phyloP scores from a whole-genome alignment of 805 yeast genomes.

The Ogataea zsoltii region DNA sequence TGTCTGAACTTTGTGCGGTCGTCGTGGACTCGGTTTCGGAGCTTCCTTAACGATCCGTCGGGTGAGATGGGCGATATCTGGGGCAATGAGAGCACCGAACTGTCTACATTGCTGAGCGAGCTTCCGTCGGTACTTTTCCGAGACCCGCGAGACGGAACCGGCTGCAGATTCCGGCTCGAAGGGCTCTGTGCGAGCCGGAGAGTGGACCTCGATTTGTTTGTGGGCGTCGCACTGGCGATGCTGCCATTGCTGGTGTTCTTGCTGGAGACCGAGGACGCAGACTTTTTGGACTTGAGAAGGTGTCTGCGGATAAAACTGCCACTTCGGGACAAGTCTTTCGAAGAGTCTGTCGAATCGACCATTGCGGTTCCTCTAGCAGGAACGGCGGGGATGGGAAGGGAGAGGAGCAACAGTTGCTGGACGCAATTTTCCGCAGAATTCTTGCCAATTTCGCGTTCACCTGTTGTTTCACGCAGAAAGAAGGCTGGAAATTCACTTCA shows the following conservation, averaged over 20 bases:
- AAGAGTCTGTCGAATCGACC: slow-evolving; percentile 8
- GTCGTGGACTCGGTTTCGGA: slow-evolving; percentile 5
- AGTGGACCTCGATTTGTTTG: slow-evolving; percentile 4
- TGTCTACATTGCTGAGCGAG: not conserved
- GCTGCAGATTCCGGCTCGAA: not conserved
- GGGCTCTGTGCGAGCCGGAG: slow-evolving; percentile 5
- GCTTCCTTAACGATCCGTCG: slow-evolving; percentile 7
- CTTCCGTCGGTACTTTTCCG: not conserved
- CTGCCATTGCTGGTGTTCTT: slow-evolving; percentile 5
- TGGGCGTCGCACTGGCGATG: slow-evolving; percentile 2
- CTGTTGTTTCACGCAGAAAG: too few species aligned
- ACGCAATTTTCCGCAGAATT: too few species aligned
- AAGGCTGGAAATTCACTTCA: too few species aligned
- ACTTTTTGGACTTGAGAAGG: slow-evolving; percentile 12
- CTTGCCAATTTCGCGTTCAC: too few species aligned
- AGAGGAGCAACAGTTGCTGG: too few species aligned
- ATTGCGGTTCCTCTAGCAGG: slow-evolving; percentile 1
- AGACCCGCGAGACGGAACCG: not conserved
- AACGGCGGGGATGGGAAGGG: not conserved
- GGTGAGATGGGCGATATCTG: slow-evolving; percentile 11
- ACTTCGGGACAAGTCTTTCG: slow-evolving; percentile 9
- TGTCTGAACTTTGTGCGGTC: slow-evolving; percentile 4
- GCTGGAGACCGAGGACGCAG: slow-evolving; percentile 14
- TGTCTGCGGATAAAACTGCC: slow-evolving; percentile 14
- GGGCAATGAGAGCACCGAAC: slow-evolving; percentile 7